Evolutionary conservation across 1,139 yeast species (phyloP), one percentile per base, ranked within the genome.

Genomic region (Hyphopichia khmerensis): DNA sequence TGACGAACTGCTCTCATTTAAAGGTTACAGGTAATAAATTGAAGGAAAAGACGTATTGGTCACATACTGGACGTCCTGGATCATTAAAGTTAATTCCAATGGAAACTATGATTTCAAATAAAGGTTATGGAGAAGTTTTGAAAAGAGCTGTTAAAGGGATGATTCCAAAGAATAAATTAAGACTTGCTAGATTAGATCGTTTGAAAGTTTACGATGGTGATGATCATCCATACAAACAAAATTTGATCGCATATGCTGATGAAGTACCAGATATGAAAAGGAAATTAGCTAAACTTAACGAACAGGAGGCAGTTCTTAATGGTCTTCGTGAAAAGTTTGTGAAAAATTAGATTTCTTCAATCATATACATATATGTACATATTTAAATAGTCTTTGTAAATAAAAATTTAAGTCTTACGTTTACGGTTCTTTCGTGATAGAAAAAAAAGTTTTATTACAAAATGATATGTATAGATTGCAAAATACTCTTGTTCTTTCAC

Each of bases 51-150:
- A 75, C 82, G n/a, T 93, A 93, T 69, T 85, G 96, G 86, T 78
- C 88, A 43, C 99, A 95, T 64, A 85, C 93, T 31, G 80, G 87
- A 2, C 82, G 88, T 57, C 98, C 98, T 2, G 99, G 99, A 42
- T 83, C 91, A 30, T 79, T 93, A 56, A 86, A 87, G 55, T 81
- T 88, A 55, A 77, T 83, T 39, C 84, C 96, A 19, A 86, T 93
- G 95, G 83, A 83, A 48, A 82, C 80, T 49, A 70, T 91, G 67
- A 79, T 82, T 43, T 80, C 75, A 44, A 85, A 90, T 63, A 84
- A 84, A 58, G 99, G 99, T 11, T 87, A 83, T 55, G 84, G 88
- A 16, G 99, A 91, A 61, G 69, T 90, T 16, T 69, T 93, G 53
- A 79, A 67, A 55, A 80, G 87, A 56, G 98, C 99, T 0, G 99